Conservation (phyloP, 164 flowering plant species). For the Nymphaea thermarum region DNA sequence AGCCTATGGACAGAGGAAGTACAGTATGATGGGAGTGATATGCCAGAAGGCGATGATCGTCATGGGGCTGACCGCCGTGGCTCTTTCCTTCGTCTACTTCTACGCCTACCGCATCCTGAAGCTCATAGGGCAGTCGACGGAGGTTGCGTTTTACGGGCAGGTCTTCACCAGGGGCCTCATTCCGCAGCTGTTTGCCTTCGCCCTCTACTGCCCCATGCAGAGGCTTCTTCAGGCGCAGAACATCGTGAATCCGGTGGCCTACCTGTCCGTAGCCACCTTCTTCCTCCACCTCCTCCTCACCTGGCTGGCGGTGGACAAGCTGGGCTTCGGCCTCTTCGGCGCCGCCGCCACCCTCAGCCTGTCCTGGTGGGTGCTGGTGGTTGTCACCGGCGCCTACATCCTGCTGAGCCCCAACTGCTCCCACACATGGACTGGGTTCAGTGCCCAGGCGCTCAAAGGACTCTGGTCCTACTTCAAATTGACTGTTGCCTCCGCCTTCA, state of each 20-base stretch:
- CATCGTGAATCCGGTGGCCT: constrained; percentile 69
- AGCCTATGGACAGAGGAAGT: constrained; percentile 61
- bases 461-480: constrained; percentile 71
- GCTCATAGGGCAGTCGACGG: constrained; percentile 46
- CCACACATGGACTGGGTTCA: constrained; percentile 68
- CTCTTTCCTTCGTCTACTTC: constrained; percentile 57
- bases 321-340: constrained; percentile 54
- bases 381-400: constrained; percentile 39
- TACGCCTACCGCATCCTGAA: constrained; percentile 40
- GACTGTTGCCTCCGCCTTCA: constrained; percentile 63
- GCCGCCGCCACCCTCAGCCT: constrained; percentile 59
- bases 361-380: constrained; percentile 69
- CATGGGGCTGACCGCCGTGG: constrained; percentile 49
- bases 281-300: constrained; percentile 36
- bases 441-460: constrained; percentile 48
- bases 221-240: constrained; percentile 63
- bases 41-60: constrained; percentile 64
- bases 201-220: constrained; percentile 66
- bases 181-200: constrained; percentile 63
- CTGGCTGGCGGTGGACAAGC: constrained; percentile 42
- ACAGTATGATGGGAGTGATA: constrained; percentile 44
- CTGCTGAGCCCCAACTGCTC: constrained; percentile 46
- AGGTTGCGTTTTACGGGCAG: constrained; percentile 45
- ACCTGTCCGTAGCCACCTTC: constrained; percentile 52
- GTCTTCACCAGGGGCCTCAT: constrained; percentile 56